Base-by-base conservation (phyloP, 78 protist species). In the Dictyostelium purpureum region DNA sequence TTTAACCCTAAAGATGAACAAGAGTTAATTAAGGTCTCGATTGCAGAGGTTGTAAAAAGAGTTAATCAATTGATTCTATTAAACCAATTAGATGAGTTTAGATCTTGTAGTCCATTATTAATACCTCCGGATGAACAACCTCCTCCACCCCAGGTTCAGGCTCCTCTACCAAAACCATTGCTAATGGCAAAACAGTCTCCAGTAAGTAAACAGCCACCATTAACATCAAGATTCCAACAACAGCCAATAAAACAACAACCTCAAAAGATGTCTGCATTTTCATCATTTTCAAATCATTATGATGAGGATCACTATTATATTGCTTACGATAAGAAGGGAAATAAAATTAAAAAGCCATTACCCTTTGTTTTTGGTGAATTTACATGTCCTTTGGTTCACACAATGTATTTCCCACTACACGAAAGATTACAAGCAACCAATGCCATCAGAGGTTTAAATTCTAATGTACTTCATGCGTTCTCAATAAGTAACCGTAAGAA, bases 1-100 rank as follows among this genome's bases (percentile, higher is more conserved):
- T 74, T 43, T 26, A 74, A 59, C 61, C 82, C 77, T 19, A 47
- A 19, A 4, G 67, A 31, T 56, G 79, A 45, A 10, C 57, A 73
- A 47, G 92, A 70, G 26, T 26, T 33, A 10, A 38, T 85, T 2
- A 21, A 52, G 18, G 5, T 74, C 6, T 31, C 70, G 2, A 24
- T 85, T 37, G 82, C 76, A 2, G 81, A 85, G 6, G 65, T 85
- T 21, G 61, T 85, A 2, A 37, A 40, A 43, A 16, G 94, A 33
- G 89, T 90, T 51, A 90, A 90, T 51, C 87, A 81, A 66, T 33
- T 90, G 79, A 79, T 90, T 1, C 49, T 90, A 10, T 43, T 90
- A 4, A 77, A 77, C 47, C 89, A 79, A 79, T 33, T 90, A 12
- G 85, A 79, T 38, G 89, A 90, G 2, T 28, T 47, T 19, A 65